phyloP scores from a whole-genome alignment of 176 grass and related monocot species.

The Musa acuminata region DNA sequence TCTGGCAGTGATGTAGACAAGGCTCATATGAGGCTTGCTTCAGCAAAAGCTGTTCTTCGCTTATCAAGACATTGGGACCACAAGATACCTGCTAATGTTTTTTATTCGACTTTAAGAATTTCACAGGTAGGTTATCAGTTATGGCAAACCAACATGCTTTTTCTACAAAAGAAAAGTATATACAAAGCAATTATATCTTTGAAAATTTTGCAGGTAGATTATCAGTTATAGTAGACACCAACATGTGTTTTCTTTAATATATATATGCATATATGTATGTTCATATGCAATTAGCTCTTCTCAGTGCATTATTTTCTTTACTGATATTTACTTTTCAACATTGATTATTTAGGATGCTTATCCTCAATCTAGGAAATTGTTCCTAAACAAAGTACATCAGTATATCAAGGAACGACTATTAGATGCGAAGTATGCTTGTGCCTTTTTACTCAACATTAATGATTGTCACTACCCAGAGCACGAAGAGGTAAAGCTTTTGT shows the following conservation, averaged over 20 bases:
- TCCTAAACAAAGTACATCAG: constrained; percentile 88
- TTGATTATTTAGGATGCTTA: constrained; percentile 51
- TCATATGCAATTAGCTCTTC: background rate
- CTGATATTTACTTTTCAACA: constrained; percentile 23
- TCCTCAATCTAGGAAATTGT: constrained; percentile 78
- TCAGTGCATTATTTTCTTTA: constrained; percentile 8
- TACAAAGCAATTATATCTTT: constrained; percentile 6
- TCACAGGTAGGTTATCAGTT: constrained; percentile 61
- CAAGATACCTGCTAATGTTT: constrained; percentile 81
- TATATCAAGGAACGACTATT: constrained; percentile 94
- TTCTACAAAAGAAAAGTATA: background rate
- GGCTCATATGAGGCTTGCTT: constrained; percentile 82
- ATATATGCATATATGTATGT: too few relatives aligned
- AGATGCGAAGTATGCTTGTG: constrained; percentile 90
- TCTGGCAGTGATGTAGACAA: constrained; percentile 64
- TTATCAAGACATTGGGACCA: constrained; percentile 93
- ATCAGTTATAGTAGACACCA: constrained; percentile 21
- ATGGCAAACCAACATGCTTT: constrained; percentile 12
- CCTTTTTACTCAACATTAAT: constrained; percentile 64
- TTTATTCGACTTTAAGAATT: constrained; percentile 84
- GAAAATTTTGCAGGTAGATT: constrained; percentile 59
- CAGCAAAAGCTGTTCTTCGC: constrained; percentile 93
- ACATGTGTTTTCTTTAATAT: background rate
- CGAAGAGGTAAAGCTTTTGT: constrained; percentile 57
- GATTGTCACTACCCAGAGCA: constrained; percentile 56